These are phyloP conservation scores for Cystobasidium ongulense DNA, from an alignment of 768 basidiomycete species.

Conservation along the genomic window DNA sequence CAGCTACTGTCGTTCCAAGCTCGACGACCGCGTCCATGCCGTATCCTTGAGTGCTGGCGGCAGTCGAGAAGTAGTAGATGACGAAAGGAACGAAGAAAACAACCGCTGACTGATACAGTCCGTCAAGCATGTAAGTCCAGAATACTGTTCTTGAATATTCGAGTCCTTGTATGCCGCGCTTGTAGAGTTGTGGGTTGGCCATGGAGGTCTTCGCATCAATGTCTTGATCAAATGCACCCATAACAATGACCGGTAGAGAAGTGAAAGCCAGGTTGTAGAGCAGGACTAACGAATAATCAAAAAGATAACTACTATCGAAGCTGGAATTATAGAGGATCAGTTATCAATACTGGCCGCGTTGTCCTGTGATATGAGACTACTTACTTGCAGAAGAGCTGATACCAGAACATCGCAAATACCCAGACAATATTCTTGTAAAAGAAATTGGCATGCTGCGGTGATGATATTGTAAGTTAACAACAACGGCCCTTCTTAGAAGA, in stretches of 20 bases:
- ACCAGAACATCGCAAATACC: constrained; percentile 93
- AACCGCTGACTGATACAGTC: constrained; percentile 78
- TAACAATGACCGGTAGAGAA: constrained; percentile 77
- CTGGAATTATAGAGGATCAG: constrained; percentile 46
- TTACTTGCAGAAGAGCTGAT: constrained; percentile 73
- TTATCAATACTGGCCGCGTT: neutral
- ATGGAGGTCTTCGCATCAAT: constrained; percentile 78
- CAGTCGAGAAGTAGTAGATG: constrained; percentile 55
- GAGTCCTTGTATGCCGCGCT: constrained; percentile 82
- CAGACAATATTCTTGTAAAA: constrained; percentile 91
- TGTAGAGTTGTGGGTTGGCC: constrained; percentile 90
- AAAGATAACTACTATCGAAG: constrained; percentile 90
- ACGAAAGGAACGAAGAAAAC: constrained; percentile 57
- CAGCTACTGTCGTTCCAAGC: constrained; percentile 83
- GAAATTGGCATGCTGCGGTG: constrained; percentile 66
- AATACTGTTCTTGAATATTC: constrained; percentile 88
- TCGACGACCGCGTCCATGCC: constrained; percentile 74
- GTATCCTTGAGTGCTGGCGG: constrained; percentile 62
- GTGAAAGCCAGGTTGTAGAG: constrained; percentile 89
- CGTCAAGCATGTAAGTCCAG: constrained; percentile 91
- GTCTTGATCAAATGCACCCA: constrained; percentile 96
- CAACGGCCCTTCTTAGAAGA: neutral
- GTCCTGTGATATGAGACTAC: constrained; percentile 38
- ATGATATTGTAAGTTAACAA: neutral
- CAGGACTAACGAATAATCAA: constrained; percentile 63